These are phyloP conservation scores for Mucor lusitanicus DNA, from an alignment of 371 early-diverging fungal species.

Conservation along the genomic window DNA sequence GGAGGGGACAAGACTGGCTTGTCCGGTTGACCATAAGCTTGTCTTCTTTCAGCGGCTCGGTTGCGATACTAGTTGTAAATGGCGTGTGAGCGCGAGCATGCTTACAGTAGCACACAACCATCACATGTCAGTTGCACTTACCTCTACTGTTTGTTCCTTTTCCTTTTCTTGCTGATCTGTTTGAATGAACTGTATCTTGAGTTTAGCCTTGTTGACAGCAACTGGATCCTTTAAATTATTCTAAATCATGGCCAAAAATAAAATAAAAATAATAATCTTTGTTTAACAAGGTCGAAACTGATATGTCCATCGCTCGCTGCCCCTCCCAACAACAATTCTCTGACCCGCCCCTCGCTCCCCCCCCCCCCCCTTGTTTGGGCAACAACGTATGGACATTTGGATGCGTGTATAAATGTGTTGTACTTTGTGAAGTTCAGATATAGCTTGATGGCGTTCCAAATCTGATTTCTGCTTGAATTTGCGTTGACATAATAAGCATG, in stretches of 20 bases:
- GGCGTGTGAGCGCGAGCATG: too few relatives aligned
- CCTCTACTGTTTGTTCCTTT: constrained; percentile 29
- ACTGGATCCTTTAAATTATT: constrained; percentile 38
- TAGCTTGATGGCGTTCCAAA: constrained; percentile 58
- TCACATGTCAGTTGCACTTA: constrained; percentile 11
- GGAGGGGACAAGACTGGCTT: constrained; percentile 36
- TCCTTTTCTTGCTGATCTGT: constrained; percentile 16
- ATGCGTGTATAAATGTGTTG: neutral
- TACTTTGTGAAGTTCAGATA: constrained; percentile 72
- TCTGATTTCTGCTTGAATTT: constrained; percentile 62
- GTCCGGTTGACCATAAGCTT: constrained; percentile 65
- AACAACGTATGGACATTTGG: neutral
- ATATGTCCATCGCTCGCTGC: neutral
- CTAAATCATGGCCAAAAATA: constrained; percentile 18
- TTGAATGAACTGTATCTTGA: constrained; percentile 28
- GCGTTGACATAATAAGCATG: constrained; percentile 72
- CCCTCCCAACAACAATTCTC: neutral
- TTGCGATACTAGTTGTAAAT: constrained; percentile 58
- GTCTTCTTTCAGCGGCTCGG: constrained; percentile 69
- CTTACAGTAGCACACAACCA: neutral
- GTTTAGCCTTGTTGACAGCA: constrained; percentile 34
- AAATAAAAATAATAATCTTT: neutral
- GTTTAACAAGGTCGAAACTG: neutral
- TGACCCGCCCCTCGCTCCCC: neutral
- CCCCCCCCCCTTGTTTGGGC: neutral